A percentile compares a stretch with the other conserved stretches of the same genome.
These are phyloP conservation scores for Karstenula rhodostoma DNA, from an alignment of 2,329 filamentous ascomycete genomes.

Conservation along the genomic window DNA sequence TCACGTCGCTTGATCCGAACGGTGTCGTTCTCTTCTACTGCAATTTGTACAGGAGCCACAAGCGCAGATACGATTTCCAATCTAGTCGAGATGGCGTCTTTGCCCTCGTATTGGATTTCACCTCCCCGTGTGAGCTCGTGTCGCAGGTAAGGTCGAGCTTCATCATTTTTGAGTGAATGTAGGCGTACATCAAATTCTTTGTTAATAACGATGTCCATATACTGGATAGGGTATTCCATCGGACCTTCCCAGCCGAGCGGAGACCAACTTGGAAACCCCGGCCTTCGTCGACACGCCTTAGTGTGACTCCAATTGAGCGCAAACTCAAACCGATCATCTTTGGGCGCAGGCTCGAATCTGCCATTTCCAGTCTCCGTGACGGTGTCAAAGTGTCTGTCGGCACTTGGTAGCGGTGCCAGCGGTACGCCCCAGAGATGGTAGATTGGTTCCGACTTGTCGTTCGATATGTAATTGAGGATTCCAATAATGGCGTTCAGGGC, in stretches of 20 bases:
- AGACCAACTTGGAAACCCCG: constrained; percentile 7
- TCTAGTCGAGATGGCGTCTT: not conserved
- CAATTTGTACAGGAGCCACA: not conserved
- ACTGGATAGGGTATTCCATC: not conserved
- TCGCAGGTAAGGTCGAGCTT: not conserved
- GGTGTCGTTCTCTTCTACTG: not conserved
- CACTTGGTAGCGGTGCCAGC: not conserved
- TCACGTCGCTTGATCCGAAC: not conserved
- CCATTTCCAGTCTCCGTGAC: no score
- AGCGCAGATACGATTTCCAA: not conserved
- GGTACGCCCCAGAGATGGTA: constrained; percentile 5
- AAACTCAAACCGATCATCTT: not conserved
- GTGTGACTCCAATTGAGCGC: not conserved
- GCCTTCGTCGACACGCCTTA: not conserved
- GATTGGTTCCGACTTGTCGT: not conserved
- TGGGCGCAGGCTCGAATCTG: not conserved
- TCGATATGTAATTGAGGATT: not conserved
- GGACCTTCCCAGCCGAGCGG: constrained; percentile 4
- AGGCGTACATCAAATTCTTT: not conserved
- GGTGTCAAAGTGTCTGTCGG: not conserved
- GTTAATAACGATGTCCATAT: not conserved
- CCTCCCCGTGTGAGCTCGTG: not conserved
- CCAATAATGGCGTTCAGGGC: constrained; percentile 7
- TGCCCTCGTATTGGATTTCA: not conserved
- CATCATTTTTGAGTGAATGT: not conserved